These are phyloP conservation scores for Penicillium manginii DNA, from an alignment of 495 filamentous ascomycete genomes.

Conservation along the genomic window DNA sequence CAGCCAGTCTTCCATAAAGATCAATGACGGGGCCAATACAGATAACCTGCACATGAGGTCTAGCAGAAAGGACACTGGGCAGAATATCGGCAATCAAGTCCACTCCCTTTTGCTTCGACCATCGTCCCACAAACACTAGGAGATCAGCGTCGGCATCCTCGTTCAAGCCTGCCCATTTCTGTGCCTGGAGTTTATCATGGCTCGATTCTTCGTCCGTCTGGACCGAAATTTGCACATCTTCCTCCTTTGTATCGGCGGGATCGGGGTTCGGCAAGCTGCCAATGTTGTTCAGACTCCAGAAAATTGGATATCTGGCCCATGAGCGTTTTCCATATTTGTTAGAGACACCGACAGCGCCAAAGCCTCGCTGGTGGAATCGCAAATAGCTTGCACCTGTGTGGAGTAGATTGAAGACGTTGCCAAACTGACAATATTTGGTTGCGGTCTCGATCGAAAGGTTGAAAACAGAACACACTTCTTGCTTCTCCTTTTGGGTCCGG, in stretches of 20 bases:
- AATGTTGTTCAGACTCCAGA: constrained; percentile 67
- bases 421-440: constrained; percentile 66
- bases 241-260: constrained; percentile 24
- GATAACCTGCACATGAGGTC: constrained; percentile 65
- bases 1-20: constrained; percentile 70
- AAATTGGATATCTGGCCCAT: constrained; percentile 67
- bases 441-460: constrained; percentile 54
- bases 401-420: constrained; percentile 69
- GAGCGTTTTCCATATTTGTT: constrained; percentile 70
- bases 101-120: constrained; percentile 73
- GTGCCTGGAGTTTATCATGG: constrained; percentile 57
- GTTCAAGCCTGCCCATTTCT: constrained; percentile 68
- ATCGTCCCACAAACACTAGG: constrained; percentile 72
- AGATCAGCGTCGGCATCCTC: constrained; percentile 64
- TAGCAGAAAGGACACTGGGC: constrained; percentile 62
- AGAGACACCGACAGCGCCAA: constrained; percentile 67
- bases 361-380: constrained; percentile 65
- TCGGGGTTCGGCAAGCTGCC: constrained; percentile 68
- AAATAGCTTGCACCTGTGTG: constrained; percentile 67
- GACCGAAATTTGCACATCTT: constrained; percentile 40
- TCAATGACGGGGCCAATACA: constrained; percentile 70
- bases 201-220: constrained; percentile 47
- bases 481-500: constrained; percentile 58
- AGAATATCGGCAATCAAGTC: constrained; percentile 73
- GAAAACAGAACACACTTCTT: constrained; percentile 66